Percentiles rank a stretch among this genome's conserved stretches.
Conservation (phyloP, 768 basidiomycete species). For the Hygrocybe punicea region DNA sequence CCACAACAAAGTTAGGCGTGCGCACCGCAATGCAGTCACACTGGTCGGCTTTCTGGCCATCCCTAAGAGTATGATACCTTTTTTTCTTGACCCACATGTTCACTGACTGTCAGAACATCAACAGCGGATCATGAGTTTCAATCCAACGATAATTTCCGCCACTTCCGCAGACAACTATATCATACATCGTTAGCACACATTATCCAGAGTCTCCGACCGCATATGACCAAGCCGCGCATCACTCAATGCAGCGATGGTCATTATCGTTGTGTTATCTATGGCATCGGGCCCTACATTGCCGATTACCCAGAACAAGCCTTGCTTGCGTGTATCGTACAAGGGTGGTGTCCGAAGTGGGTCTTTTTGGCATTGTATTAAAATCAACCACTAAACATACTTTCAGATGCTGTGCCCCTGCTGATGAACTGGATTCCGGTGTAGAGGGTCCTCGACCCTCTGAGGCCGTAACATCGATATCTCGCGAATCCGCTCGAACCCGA, state of each 20-base stretch:
- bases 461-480: no score
- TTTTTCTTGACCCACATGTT: not conserved
- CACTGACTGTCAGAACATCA: not conserved
- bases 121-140: conserved; percentile 14
- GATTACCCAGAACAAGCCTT: no score
- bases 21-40: conserved; percentile 28
- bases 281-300: conserved; percentile 29
- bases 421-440: no score
- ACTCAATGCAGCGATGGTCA: conserved; percentile 26
- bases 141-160: conserved; percentile 12
- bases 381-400: no score
- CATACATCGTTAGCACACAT: no score
- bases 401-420: no score
- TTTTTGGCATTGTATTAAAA: not conserved
- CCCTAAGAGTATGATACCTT: conserved; percentile 31
- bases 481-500: no score
- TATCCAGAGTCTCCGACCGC: conserved; percentile 15
- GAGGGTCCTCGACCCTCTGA: no score
- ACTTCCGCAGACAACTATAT: conserved; percentile 23
- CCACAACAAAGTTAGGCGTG: conserved; percentile 25
- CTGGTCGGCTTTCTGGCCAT: conserved; percentile 35
- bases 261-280: conserved; percentile 20
- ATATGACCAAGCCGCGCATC: conserved; percentile 25
- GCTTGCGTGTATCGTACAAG: conserved; percentile 23
- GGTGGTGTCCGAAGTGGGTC: conserved; percentile 29